A percentile compares a stretch with the other conserved stretches of the same genome.
phyloP scores from a whole-genome alignment of 495 filamentous ascomycete genomes.

The Xylaria nigripes region DNA sequence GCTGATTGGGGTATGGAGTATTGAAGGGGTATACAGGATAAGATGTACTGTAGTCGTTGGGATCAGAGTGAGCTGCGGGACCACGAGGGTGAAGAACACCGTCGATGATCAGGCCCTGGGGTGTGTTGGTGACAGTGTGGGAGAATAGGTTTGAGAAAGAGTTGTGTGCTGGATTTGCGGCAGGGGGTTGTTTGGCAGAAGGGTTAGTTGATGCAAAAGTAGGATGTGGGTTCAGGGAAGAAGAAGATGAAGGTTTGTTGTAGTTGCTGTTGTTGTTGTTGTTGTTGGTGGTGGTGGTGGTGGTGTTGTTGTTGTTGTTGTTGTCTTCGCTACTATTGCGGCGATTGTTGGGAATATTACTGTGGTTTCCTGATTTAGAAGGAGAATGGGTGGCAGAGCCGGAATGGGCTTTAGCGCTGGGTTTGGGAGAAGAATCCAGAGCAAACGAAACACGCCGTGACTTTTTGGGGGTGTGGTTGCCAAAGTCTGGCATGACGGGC shows the following conservation, averaged over 20 bases:
- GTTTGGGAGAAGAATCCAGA: neutral
- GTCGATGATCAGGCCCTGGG: constrained; percentile 16
- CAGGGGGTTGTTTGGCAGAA: neutral
- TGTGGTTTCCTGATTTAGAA: neutral
- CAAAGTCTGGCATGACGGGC: neutral
- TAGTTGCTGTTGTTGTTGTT: neutral
- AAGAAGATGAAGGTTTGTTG: no score
- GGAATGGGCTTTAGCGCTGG: neutral
- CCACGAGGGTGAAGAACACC: constrained; percentile 4
- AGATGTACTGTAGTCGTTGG: constrained; percentile 8
- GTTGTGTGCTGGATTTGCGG: neutral
- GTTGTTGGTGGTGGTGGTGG: neutral
- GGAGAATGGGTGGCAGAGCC: neutral
- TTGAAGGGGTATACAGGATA: constrained; percentile 3
- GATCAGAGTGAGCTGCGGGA: neutral
- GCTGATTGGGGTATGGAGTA: neutral
- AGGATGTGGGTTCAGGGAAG: neutral
- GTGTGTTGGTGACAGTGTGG: constrained; percentile 20
- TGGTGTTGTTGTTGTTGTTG: neutral
- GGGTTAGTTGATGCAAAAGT: neutral
- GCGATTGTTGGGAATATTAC: neutral
- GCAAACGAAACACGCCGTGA: constrained; percentile 9
- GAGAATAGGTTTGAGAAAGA: neutral
- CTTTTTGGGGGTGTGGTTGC: neutral
- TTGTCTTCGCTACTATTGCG: neutral